These are phyloP conservation scores for Poterioochromonas sp. DNA, from an alignment of 352 stramenopile species.

Conservation along the genomic window DNA sequence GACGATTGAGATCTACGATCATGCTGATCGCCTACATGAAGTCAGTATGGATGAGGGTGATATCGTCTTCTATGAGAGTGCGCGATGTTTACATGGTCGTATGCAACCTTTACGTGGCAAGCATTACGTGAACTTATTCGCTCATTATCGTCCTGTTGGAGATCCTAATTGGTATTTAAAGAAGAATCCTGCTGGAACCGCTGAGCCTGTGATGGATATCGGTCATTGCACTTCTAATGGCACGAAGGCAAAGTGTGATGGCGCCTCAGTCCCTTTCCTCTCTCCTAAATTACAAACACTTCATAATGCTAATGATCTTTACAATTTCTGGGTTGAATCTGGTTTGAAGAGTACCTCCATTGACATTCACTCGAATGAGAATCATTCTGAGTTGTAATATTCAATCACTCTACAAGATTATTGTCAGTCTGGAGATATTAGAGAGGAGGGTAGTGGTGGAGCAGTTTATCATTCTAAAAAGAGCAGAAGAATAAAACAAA, in stretches of 20 bases:
- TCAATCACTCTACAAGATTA: too few relatives aligned
- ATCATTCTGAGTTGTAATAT: too few relatives aligned
- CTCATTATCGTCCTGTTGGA: slow-evolving; percentile 58
- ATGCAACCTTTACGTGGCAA: slow-evolving; percentile 51
- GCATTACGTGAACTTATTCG: slow-evolving; percentile 62
- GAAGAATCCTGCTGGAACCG: slow-evolving; percentile 47
- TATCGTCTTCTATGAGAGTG: slow-evolving; percentile 62
- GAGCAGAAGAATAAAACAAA: too few relatives aligned
- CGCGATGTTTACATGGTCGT: slow-evolving; percentile 55
- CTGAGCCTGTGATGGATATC: slow-evolving; percentile 48
- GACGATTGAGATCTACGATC: slow-evolving; percentile 56
- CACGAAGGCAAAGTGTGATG: slow-evolving; percentile 41
- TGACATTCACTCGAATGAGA: too few relatives aligned
- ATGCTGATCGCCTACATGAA: slow-evolving; percentile 51
- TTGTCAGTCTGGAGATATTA: too few relatives aligned
- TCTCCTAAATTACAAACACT: slow-evolving; percentile 32
- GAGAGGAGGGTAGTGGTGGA: too few relatives aligned
- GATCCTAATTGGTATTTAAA: slow-evolving; percentile 50
- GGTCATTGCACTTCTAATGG: slow-evolving; percentile 47
- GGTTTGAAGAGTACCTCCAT: too few relatives aligned
- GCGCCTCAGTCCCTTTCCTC: slow-evolving; percentile 42
- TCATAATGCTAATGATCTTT: slow-evolving; percentile 45
- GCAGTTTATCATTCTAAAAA: too few relatives aligned
- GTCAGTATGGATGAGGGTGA: slow-evolving; percentile 55
- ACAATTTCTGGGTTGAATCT: slow-evolving; percentile 45